A percentile compares a stretch with the other conserved stretches of the same genome.
Conservation (phyloP, 345 rosid genomes). For the Isatis tinctoria region DNA sequence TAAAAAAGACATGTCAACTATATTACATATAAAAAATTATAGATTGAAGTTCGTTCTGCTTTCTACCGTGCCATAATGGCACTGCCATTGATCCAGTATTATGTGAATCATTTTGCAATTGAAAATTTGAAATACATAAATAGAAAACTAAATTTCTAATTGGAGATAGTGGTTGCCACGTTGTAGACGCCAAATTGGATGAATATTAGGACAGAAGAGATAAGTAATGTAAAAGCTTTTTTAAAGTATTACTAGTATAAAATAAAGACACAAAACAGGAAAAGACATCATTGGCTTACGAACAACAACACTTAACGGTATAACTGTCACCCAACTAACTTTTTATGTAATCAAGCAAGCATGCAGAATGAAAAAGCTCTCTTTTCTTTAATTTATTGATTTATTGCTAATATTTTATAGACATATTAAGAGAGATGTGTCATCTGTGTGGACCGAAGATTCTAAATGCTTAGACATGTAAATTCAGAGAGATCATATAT, state of each 20-base stretch:
- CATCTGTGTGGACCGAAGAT: slow-evolving; percentile 3
- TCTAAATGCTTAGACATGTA: neutral
- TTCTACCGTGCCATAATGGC: neutral
- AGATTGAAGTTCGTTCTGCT: neutral
- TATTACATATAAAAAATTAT: too few species aligned
- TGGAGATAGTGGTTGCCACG: slow-evolving; percentile 48
- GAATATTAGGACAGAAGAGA: neutral
- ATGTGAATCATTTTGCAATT: neutral
- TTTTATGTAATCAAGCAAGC: slow-evolving; percentile 27
- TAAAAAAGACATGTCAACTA: neutral
- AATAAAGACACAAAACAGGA: neutral
- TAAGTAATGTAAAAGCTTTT: slow-evolving; percentile 9
- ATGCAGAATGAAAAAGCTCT: slow-evolving; percentile 21
- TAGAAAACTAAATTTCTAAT: neutral
- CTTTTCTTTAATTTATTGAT: slow-evolving; percentile 1
- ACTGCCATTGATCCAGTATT: neutral
- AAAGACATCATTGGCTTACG: slow-evolving; percentile 15
- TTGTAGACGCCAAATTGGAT: slow-evolving; percentile 22
- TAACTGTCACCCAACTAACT: slow-evolving; percentile 32
- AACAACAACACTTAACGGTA: slow-evolving; percentile 24
- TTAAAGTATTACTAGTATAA: neutral
- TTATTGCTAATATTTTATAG: neutral
- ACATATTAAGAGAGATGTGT: neutral
- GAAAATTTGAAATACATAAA: neutral
- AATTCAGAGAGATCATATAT: neutral